These are phyloP conservation scores for Backusella tarrabulga DNA, from an alignment of 192 early-diverging fungal species.

Conservation along the genomic window DNA sequence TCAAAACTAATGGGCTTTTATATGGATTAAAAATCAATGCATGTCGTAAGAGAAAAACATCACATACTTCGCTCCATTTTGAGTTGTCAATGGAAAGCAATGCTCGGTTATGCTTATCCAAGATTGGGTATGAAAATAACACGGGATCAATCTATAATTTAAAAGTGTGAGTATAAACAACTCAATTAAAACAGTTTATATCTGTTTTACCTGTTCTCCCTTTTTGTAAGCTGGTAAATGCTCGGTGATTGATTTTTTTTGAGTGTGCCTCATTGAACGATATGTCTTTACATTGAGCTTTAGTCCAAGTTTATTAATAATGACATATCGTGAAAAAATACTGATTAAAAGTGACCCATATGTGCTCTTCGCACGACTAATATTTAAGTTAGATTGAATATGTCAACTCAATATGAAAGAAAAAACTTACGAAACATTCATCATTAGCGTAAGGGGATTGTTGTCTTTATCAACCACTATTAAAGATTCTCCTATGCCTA, in stretches of 20 bases:
- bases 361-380: not conserved
- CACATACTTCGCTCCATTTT: conserved; percentile 59
- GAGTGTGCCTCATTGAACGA: not conserved
- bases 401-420: too few species aligned
- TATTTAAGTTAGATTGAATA: too few species aligned
- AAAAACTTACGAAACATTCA: conserved; percentile 5
- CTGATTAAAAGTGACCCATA: conserved; percentile 59
- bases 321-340: conserved; percentile 74
- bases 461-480: not conserved
- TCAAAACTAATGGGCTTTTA: conserved; percentile 71
- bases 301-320: conserved; percentile 76
- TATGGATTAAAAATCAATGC: not conserved
- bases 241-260: not conserved
- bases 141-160: conserved; percentile 13
- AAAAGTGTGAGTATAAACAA: too few species aligned
- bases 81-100: conserved; percentile 57
- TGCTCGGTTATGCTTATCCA: conserved; percentile 73
- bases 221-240: conserved; percentile 7
- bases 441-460: not conserved
- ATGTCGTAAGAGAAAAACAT: not conserved
- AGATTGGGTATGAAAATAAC: conserved; percentile 76
- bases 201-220: not conserved
- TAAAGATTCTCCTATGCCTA: not conserved
- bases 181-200: not conserved
- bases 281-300: conserved; percentile 32